A percentile compares a stretch with the other conserved stretches of the same genome.
phyloP scores from a whole-genome alignment of 2,329 filamentous ascomycete genomes.

The Paecilomyces sp. region DNA sequence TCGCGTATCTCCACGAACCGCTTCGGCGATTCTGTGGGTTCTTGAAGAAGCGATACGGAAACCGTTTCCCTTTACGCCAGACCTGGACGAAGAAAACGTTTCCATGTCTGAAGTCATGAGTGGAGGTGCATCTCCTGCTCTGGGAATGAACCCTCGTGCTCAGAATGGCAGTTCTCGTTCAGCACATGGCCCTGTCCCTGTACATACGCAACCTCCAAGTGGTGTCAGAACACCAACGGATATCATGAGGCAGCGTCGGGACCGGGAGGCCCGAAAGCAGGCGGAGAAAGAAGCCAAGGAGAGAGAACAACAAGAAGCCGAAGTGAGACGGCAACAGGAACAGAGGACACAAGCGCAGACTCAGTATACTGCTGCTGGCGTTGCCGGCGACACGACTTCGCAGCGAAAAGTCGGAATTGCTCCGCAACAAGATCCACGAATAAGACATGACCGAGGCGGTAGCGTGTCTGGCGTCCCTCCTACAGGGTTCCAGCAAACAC shows the following conservation, averaged over 20 bases:
- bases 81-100: conserved; percentile 80
- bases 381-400: conserved; percentile 25
- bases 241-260: conserved; percentile 82
- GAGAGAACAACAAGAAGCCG: conserved; percentile 47
- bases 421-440: not conserved
- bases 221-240: conserved; percentile 78
- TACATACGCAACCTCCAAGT: conserved; percentile 40
- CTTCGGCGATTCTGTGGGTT: conserved; percentile 83
- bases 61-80: conserved; percentile 74
- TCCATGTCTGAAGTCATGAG: conserved; percentile 81
- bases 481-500: conserved; percentile 4
- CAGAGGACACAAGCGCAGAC: conserved; percentile 17
- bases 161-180: conserved; percentile 52
- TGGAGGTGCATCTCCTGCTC: conserved; percentile 40
- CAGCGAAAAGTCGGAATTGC: conserved; percentile 16
- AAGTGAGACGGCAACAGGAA: conserved; percentile 35
- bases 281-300: conserved; percentile 59
- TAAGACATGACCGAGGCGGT: not conserved
- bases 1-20: conserved; percentile 74
- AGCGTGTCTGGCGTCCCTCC: not conserved
- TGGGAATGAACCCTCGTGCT: conserved; percentile 47
- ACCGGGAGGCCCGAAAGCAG: conserved; percentile 64
- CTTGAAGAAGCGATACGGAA: conserved; percentile 84
- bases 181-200: conserved; percentile 46
- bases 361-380: conserved; percentile 41